Evolutionary conservation across 306 rosid species (phyloP).

Genomic region (Adenanthera pavonina): DNA sequence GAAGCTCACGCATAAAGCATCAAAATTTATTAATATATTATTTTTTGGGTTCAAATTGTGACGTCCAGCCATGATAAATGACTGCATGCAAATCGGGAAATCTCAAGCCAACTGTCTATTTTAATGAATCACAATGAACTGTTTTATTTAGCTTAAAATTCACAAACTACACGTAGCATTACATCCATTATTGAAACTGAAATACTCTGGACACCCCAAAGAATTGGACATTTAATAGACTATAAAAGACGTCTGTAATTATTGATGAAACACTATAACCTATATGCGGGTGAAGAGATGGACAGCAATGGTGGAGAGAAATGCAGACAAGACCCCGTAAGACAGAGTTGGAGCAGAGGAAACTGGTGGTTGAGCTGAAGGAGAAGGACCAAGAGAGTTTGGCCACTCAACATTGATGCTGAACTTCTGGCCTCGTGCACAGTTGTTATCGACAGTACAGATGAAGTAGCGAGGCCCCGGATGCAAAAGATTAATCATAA

Average conservation of each 20-base stretch:
- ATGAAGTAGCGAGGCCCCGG: conserved; percentile 35
- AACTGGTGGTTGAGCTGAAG: conserved; percentile 8
- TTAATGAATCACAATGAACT: not conserved
- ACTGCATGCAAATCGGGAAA: not conserved
- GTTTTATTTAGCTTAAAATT: not conserved
- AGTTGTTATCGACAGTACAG: conserved; percentile 39
- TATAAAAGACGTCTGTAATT: not conserved
- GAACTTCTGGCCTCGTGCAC: conserved; percentile 47
- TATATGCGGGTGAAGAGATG: not conserved
- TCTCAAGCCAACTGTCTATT: not conserved
- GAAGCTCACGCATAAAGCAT: no score
- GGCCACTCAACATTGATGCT: conserved; percentile 32
- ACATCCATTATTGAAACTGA: not conserved
- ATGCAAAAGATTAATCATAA: not conserved
- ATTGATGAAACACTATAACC: not conserved
- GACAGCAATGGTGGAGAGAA: conserved; percentile 13
- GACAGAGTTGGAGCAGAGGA: not conserved
- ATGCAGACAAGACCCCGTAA: not conserved
- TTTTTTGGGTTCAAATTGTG: not conserved
- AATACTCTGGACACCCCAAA: not conserved
- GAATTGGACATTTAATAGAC: not conserved
- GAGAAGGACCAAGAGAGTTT: not conserved
- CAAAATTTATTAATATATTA: not conserved
- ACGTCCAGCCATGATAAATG: not conserved
- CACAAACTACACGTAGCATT: not conserved